Evolutionary conservation across 148 eudicot genomes (phyloP).

Genomic region (Rhododendron mucronatum): DNA sequence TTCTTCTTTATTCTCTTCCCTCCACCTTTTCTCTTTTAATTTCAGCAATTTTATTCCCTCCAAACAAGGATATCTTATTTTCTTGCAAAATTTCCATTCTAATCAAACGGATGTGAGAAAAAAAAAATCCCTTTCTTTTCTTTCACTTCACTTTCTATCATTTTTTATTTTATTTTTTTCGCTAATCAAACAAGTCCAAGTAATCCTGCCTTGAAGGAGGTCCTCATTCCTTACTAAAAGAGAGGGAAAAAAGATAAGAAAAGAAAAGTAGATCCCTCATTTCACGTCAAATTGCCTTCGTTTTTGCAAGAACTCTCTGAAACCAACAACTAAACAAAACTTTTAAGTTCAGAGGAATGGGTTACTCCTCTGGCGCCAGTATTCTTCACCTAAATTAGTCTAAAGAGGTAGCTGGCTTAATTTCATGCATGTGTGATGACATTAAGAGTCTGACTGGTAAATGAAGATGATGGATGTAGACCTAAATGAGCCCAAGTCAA

Average conservation of each 20-base stretch:
- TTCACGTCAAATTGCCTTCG: neutral
- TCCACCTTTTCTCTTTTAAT: too few species aligned
- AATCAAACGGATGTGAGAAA: too few species aligned
- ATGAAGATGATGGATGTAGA: neutral
- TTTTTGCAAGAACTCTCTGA: neutral
- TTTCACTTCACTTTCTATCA: too few species aligned
- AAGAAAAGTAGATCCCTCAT: neutral
- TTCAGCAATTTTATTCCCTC: too few species aligned
- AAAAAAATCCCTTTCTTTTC: too few species aligned
- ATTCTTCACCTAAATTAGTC: neutral
- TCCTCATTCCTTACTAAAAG: neutral
- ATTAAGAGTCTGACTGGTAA: neutral
- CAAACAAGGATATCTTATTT: too few species aligned
- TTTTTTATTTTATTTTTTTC: too few species aligned
- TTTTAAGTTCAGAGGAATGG: neutral
- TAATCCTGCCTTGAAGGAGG: neutral
- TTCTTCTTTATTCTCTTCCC: too few species aligned
- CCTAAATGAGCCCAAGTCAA: slow-evolving; percentile 1
- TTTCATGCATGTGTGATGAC: neutral
- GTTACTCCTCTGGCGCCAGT: neutral
- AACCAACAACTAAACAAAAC: neutral
- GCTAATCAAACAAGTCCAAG: neutral
- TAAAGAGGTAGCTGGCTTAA: neutral
- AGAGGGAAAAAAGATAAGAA: neutral
- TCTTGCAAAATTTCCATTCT: too few species aligned